Evolutionary conservation across 2,329 filamentous ascomycete species (phyloP).

Genomic region (Periconia sp.): DNA sequence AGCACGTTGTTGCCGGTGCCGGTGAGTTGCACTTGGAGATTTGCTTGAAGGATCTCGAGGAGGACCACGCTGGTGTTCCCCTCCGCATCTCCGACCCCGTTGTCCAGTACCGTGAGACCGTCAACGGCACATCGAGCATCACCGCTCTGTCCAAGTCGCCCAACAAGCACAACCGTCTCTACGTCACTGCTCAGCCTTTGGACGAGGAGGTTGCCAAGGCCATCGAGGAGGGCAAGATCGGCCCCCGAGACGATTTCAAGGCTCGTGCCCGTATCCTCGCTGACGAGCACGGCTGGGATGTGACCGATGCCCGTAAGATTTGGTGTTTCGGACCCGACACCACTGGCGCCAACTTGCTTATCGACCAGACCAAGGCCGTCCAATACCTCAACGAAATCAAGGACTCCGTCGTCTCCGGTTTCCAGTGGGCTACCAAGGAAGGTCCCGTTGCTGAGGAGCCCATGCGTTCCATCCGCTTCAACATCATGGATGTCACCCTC

Average conservation of each 20-base stretch:
- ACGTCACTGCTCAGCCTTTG: constrained; percentile 89
- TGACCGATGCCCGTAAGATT: constrained; percentile 99
- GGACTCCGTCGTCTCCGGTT: constrained; percentile 98
- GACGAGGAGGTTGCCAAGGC: constrained; percentile 87
- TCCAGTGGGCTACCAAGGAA: constrained; percentile 99
- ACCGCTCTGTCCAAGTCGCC: constrained; percentile 98
- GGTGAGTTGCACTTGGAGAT: constrained; percentile 99
- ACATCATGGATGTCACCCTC: constrained; percentile 98
- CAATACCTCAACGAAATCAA: constrained; percentile 99
- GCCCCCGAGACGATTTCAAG: constrained; percentile 98
- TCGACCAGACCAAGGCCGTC: constrained; percentile 99
- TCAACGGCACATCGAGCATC: constrained; percentile 81
- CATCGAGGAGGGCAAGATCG: constrained; percentile 91
- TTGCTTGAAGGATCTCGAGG: constrained; percentile 99
- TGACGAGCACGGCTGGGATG: constrained; percentile 98
- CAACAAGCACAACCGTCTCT: constrained; percentile 99
- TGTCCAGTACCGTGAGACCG: constrained; percentile 98
- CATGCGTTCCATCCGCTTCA: constrained; percentile 96
- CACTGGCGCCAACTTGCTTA: constrained; percentile 94
- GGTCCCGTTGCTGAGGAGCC: constrained; percentile 98
- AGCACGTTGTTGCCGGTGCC: constrained; percentile 98
- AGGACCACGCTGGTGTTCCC: constrained; percentile 98
- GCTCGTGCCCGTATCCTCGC: constrained; percentile 91
- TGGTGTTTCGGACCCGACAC: constrained; percentile 99
- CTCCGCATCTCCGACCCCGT: constrained; percentile 98